Evolutionary conservation across 441 rosid genomes (phyloP), one percentile per base, ranked within the genome.

Genomic region (Corymbia citriodora): DNA sequence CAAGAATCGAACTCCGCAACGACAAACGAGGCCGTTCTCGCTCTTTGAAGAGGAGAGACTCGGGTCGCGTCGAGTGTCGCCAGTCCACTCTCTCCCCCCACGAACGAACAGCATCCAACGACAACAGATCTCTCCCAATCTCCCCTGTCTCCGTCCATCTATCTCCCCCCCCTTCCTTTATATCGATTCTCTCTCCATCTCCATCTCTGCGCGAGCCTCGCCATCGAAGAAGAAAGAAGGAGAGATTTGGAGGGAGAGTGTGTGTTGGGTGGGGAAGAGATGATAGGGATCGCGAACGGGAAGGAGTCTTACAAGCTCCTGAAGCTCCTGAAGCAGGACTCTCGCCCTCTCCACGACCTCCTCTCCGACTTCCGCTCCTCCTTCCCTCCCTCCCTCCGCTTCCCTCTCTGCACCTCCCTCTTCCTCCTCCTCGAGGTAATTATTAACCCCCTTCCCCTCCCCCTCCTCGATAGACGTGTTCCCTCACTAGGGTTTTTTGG

Each of bases 361-460:
- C 83, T 93, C 31, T 55, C 98, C 81, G 98, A 97, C 90, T 96
- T 96, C 94, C 91, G 89, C 93, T 94, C 98, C 87, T 93, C 92
- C n/a, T 91, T 98, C 94, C 55, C 92, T 87, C 92, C 88, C 88
- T 70, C 91, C 87, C 96, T 95, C 89, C 89, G 90, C 90, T 92
- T 96, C 93, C 68, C 88, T 87, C 92, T 92, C 92, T 98, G 98
- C 95, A 90, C 79, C 82, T 95, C 98, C 91, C 97, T 96, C 65
- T 92, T 89, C 5, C 91, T 95, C 61, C 92, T 97, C 90, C 89
- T 97, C 88, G 93, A 97, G 98, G 99, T 91, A 93, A 90, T 21
- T 72, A 8, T 10, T 2, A 13, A 65, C 87, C 72, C 16, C 49
- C 16, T 40, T 12, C 21, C 29, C 33, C 25, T n/a, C 17, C 11